phyloP scores from a whole-genome alignment of 176 grass and related monocot genomes.

The Raddia distichophylla region DNA sequence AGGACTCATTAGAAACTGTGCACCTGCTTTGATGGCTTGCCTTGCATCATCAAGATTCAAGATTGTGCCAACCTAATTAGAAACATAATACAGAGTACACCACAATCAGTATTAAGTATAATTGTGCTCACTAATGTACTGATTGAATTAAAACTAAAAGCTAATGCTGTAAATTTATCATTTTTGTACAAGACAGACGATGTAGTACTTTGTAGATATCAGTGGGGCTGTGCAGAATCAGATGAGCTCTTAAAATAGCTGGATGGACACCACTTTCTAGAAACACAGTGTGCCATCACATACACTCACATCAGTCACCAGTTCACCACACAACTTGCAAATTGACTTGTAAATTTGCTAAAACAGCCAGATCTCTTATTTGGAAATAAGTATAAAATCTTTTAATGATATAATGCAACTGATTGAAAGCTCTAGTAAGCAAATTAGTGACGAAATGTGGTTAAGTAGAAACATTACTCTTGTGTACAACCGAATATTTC shows the following conservation, averaged over 20 bases:
- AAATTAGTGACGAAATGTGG: not conserved
- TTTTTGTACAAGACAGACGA: no score
- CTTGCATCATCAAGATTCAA: conserved; percentile 77
- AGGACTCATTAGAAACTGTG: conserved; percentile 93
- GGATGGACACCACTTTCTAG: not conserved
- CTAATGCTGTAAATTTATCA: no score
- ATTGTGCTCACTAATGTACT: not conserved
- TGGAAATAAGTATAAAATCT: not conserved
- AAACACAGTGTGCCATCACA: not conserved
- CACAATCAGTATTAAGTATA: not conserved
- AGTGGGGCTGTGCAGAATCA: not conserved
- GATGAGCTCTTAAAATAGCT: not conserved
- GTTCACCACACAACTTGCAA: not conserved
- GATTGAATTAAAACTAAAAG: no score
- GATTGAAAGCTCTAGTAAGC: not conserved
- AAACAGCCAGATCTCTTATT: not conserved
- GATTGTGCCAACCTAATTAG: conserved; percentile 76
- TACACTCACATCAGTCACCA: not conserved
- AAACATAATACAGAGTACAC: not conserved
- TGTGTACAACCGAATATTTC: no score
- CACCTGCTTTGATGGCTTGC: conserved; percentile 68
- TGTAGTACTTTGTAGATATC: not conserved
- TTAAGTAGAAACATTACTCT: not conserved
- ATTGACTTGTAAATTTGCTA: no score
- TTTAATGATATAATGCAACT: not conserved